Percentiles rank a stretch among this genome's conserved stretches.
phyloP scores from a whole-genome alignment of 2,329 filamentous ascomycete genomes.

The Cercospora citrullina region DNA sequence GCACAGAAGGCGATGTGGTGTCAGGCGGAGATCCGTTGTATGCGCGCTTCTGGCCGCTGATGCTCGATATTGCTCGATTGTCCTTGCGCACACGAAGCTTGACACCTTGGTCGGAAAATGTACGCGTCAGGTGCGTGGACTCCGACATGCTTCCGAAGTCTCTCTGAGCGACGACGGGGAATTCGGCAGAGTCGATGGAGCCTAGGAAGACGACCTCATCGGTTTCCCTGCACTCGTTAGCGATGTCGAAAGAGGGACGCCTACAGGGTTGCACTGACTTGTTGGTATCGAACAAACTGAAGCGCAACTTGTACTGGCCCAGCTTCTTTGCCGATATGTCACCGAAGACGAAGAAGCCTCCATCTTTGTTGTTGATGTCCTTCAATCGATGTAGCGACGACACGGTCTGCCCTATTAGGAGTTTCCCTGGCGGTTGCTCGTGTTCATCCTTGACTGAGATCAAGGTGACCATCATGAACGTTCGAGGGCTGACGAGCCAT shows the following conservation, averaged over 20 bases:
- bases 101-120: slow-evolving; percentile 85
- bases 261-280: slow-evolving; percentile 48
- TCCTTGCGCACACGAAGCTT: slow-evolving; percentile 81
- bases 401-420: slow-evolving; percentile 64
- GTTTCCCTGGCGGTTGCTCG: slow-evolving; percentile 24
- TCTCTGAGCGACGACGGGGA: slow-evolving; percentile 58
- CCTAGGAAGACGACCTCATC: slow-evolving; percentile 54
- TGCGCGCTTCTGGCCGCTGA: slow-evolving; percentile 25
- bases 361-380: slow-evolving; percentile 60
- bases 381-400: slow-evolving; percentile 83
- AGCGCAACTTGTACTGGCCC: slow-evolving; percentile 71
- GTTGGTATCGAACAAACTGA: slow-evolving; percentile 73
- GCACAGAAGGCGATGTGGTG: slow-evolving; percentile 23
- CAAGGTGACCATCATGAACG: slow-evolving; percentile 62
- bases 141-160: slow-evolving; percentile 77
- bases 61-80: slow-evolving; percentile 52
- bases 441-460: slow-evolving; percentile 38
- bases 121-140: slow-evolving; percentile 76
- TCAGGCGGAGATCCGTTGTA: slow-evolving; percentile 26
- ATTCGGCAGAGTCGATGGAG: slow-evolving; percentile 63
- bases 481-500: slow-evolving; percentile 64
- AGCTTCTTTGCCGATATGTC: slow-evolving; percentile 77
- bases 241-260: background rate
- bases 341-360: slow-evolving; percentile 87
- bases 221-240: slow-evolving; percentile 30